Conservation (phyloP, 495 filamentous ascomycete species). For the Daldinia concentrica region DNA sequence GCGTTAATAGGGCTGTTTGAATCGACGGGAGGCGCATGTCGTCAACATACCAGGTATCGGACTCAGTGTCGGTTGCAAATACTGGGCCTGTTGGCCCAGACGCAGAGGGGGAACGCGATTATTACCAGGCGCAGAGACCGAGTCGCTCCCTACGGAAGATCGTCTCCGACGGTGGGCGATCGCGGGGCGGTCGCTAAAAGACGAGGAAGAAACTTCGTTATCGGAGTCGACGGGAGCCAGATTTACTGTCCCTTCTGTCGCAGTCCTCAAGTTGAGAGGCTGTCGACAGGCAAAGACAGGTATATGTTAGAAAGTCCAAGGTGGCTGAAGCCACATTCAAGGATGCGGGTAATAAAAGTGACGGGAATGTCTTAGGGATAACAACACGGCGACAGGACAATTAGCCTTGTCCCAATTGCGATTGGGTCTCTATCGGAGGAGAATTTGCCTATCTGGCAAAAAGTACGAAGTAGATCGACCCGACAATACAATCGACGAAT, state of each 20-base stretch:
- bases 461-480: slow-evolving; percentile 15
- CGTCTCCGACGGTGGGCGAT: slow-evolving; percentile 54
- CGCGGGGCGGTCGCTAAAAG: slow-evolving; percentile 53
- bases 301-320: slow-evolving; percentile 23
- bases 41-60: slow-evolving; percentile 55
- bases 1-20: slow-evolving; percentile 24
- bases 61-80: slow-evolving; percentile 48
- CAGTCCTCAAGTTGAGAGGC: slow-evolving; percentile 37
- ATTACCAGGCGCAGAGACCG: slow-evolving; percentile 44
- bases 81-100: slow-evolving; percentile 54
- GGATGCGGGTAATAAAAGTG: slow-evolving; percentile 26
- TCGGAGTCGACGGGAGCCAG: slow-evolving; percentile 53
- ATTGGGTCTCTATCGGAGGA: slow-evolving; percentile 24
- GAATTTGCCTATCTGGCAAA: slow-evolving; percentile 15
- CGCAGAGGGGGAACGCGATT: slow-evolving; percentile 45
- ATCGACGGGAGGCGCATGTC: slow-evolving; percentile 15
- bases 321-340: slow-evolving; percentile 41
- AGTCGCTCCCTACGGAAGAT: slow-evolving; percentile 47
- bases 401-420: slow-evolving; percentile 22
- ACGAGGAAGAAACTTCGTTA: slow-evolving; percentile 52
- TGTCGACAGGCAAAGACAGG: slow-evolving; percentile 33
- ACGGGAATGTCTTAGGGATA: slow-evolving; percentile 35
- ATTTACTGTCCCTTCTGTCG: slow-evolving; percentile 36
- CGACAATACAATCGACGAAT: slow-evolving; percentile 24
- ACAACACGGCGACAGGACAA: slow-evolving; percentile 27